A percentile compares a stretch with the other conserved stretches of the same genome.
These are phyloP conservation scores for Mangifera indica DNA, from an alignment of 345 rosid genomes.

Conservation along the genomic window DNA sequence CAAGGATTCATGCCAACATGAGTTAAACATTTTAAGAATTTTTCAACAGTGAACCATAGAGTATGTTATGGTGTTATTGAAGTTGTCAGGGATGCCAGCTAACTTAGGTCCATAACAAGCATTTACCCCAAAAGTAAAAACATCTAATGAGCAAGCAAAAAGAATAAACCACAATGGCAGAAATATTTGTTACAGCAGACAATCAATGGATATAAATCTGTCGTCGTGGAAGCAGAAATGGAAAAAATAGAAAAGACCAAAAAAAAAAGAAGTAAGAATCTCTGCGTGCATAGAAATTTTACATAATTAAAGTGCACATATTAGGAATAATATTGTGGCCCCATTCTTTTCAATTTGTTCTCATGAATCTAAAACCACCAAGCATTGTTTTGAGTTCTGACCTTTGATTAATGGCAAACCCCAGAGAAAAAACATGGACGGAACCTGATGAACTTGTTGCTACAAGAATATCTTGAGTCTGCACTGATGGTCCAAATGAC, in stretches of 20 bases:
- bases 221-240: no score
- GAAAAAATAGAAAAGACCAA: no score
- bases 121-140: background rate
- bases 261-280: background rate
- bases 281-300: background rate
- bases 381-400: conserved; percentile 20
- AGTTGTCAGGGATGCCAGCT: background rate
- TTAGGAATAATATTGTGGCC: background rate
- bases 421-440: conserved; percentile 69
- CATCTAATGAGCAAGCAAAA: background rate
- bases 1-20: background rate
- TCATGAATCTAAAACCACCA: background rate
- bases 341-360: background rate
- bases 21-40: background rate
- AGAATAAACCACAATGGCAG: no score
- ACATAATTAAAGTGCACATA: background rate
- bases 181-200: no score
- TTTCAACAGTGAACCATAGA: background rate
- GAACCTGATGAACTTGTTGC: conserved; percentile 91
- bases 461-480: conserved; percentile 71
- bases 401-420: conserved; percentile 69
- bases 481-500: conserved; percentile 75
- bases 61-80: background rate
- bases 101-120: background rate
- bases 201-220: no score